Percentiles rank a stretch among this genome's conserved stretches.
Conservation (phyloP, 306 rosid genomes). For the Hylodesmum podocarpum region DNA sequence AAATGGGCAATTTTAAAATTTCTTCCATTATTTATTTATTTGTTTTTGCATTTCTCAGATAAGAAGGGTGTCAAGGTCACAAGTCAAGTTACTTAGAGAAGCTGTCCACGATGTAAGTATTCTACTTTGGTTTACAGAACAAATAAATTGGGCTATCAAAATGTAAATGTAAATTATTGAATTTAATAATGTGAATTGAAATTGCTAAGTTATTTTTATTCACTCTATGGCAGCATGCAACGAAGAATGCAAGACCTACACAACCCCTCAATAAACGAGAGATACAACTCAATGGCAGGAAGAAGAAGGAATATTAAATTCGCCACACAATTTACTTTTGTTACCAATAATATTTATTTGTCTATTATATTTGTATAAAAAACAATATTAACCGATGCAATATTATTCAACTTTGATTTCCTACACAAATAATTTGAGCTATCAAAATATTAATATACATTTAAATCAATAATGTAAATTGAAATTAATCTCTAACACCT, state of each 20-base stretch:
- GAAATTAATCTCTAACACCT: too few species aligned
- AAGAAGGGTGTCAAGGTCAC: conserved; percentile 39
- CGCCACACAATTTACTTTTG: neutral
- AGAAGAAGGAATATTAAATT: neutral
- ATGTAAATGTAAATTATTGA: neutral
- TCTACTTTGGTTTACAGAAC: neutral
- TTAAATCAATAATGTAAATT: too few species aligned
- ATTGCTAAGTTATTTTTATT: too few species aligned
- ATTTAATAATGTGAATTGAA: neutral
- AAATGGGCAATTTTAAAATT: neutral
- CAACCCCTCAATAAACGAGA: conserved; percentile 38
- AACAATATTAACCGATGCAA: too few species aligned
- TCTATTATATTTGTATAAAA: too few species aligned
- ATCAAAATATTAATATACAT: too few species aligned
- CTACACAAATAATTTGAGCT: too few species aligned
- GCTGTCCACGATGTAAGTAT: conserved; percentile 68
- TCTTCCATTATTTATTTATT: neutral
- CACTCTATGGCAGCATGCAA: conserved; percentile 41
- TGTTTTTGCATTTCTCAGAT: conserved; percentile 32
- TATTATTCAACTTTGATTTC: too few species aligned
- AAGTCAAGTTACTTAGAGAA: conserved; percentile 46
- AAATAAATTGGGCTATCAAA: neutral
- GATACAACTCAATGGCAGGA: conserved; percentile 25
- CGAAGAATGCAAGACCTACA: conserved; percentile 41
- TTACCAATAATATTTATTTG: neutral